Conservation (phyloP, 148 eudicot genomes). For the Cornus kousa region DNA sequence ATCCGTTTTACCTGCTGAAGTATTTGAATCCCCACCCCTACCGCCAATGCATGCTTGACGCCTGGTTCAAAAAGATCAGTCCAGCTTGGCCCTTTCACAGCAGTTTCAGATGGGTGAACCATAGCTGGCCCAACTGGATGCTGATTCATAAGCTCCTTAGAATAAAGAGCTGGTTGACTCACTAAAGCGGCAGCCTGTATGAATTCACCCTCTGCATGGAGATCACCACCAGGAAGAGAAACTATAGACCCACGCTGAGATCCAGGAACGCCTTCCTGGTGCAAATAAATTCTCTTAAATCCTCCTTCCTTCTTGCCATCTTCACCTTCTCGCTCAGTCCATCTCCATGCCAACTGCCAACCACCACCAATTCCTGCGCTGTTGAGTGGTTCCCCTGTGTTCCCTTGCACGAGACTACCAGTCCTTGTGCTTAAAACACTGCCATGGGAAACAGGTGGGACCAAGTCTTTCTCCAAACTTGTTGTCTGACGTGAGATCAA, state of each 20-base stretch:
- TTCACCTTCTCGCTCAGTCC: conserved; percentile 35
- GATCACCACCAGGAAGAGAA: conserved; percentile 36
- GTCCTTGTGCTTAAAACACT: conserved; percentile 15
- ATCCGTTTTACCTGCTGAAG: conserved; percentile 47
- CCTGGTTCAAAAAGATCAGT: conserved; percentile 52
- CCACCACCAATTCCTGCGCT: conserved; percentile 50
- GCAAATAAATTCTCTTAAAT: conserved; percentile 43
- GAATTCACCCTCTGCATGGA: conserved; percentile 26
- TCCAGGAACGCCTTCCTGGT: conserved; percentile 31
- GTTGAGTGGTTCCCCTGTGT: conserved; percentile 25
- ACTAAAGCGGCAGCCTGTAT: conserved; percentile 52
- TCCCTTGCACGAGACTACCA: conserved; percentile 17
- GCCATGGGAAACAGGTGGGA: conserved; percentile 21
- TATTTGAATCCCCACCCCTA: conserved; percentile 46
- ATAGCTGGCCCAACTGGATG: conserved; percentile 50
- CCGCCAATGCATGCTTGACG: conserved; percentile 45
- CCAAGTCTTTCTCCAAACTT: conserved; percentile 30
- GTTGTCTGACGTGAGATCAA: conserved; percentile 38
- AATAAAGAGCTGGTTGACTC: conserved; percentile 42
- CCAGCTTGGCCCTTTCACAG: conserved; percentile 37
- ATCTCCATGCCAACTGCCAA: conserved; percentile 51
- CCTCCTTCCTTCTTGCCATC: conserved; percentile 39
- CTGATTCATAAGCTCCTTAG: conserved; percentile 35
- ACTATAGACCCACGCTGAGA: conserved; percentile 36
- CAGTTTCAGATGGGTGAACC: conserved; percentile 45